Evolutionary conservation across 1,284 basidiomycete species (phyloP), one percentile per base, ranked within the genome.

Genomic region (Austroboletus niveus): DNA sequence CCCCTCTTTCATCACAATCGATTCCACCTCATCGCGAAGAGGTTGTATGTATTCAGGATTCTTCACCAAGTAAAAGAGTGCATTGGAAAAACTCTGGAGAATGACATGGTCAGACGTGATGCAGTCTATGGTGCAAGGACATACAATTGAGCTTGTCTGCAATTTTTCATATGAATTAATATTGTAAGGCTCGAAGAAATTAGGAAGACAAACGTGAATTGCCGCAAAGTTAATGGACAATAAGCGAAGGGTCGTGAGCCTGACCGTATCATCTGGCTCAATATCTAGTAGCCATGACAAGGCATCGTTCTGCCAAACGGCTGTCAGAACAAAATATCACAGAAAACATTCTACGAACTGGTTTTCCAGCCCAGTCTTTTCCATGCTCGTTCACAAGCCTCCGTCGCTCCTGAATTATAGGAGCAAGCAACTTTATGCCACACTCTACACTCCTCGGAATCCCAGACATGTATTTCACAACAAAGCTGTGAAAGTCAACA

Each of bases 241-340:
- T 4, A 77, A 35, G 14, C 68, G 63, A 10, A 53, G 51, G 1
- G 68, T 65, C 22, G 78, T 51, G 8, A 61, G 58, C 22, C 60
- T 49, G 0, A 69, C 45, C 0, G 60, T 36, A 5, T 66, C 56
- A 9, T 62, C 68, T 7, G 66, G 56, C 5, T 70, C 66, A 8
- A 62, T 65, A 20, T 78, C 72, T 52, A 79, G 62, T 11, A 78
- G 50, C 77, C 77, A 80, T 48, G 64, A 66, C 12, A 81, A 54
- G 40, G 72, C 2, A 9, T 51, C 50, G 15, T 49, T 36, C 50
- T 51, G 29, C 29, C 14, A 41, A 32, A 29, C 4, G 12, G 1
- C 8, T 29, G 5, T 48, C 17, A 50, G 63, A 6, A 78, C 9
- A 10, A n/a, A 54, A 41, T 29, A 8, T 29, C 22, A 29, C 27